Evolutionary conservation across 495 filamentous ascomycete genomes (phyloP), one percentile per base, ranked within the genome.

Genomic region (Xylaria cubensis): DNA sequence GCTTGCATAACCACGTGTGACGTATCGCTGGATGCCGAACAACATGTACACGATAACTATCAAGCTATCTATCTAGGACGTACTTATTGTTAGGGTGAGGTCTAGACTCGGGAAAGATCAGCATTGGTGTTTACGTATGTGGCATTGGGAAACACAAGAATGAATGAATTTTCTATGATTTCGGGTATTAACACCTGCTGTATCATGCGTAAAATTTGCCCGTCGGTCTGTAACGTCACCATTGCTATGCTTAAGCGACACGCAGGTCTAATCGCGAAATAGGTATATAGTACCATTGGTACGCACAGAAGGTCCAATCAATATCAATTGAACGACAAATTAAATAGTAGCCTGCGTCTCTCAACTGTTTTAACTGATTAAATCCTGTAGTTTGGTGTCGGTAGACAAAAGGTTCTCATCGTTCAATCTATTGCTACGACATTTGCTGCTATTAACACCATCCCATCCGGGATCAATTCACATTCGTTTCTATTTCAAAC

Each of bases 1-100:
- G 36, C 61, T 10, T 64, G 61, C 61, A 65, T 65, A 32, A 65
- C 41, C 63, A 48, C 42, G 63, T 65, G 63, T 50, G 63, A 65
- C 63, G 42, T 65, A 50, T 48, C 44, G 21, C 61, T 39, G 39
- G 2, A 15, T 42, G 39, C 61, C 61, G 39, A 44, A 44, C 39
- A 21, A 24, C 61, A 64, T 34, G 21, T 19, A 48, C 29, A 36
- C 44, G 9, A 24, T 19, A n/a, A n/a, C n/a, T n/a, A n/a, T n/a
- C n/a, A n/a, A n/a, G n/a, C n/a, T n/a, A 21, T 48, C 12, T 34
- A 26, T 19, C 17, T 17, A 50, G 17, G 19, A 34, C 9, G 41
- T 65, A 5, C 13, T 6, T 10, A 51, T 65, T 42, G 10, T 32
- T 67, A 51, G 10, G 34, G 13, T 8, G 32, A 0, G 39, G 36